phyloP scores from a whole-genome alignment of 2,329 filamentous ascomycete genomes.

The Aureobasidium leucospermi region DNA sequence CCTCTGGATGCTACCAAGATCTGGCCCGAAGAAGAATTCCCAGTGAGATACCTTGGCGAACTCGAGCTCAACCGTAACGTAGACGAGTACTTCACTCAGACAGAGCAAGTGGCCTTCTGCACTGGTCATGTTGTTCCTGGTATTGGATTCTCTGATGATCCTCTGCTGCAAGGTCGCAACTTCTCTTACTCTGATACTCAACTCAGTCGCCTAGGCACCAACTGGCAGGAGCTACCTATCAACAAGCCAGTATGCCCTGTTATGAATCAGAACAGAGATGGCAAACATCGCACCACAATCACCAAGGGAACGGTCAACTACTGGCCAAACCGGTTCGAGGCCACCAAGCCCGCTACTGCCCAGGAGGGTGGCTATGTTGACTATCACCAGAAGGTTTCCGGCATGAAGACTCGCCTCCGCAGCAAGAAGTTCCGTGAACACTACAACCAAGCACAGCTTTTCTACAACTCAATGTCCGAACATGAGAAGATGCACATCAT shows the following conservation, averaged over 20 bases:
- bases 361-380: conserved; percentile 63
- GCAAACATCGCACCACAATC: conserved; percentile 28
- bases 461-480: conserved; percentile 68
- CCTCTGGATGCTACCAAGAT: conserved; percentile 79
- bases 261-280: conserved; percentile 49
- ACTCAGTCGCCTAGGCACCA: conserved; percentile 61
- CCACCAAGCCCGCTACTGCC: conserved; percentile 53
- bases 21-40: conserved; percentile 72
- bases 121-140: conserved; percentile 73
- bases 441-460: conserved; percentile 69
- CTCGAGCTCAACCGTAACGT: conserved; percentile 72
- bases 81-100: conserved; percentile 76
- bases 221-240: conserved; percentile 71
- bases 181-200: conserved; percentile 62
- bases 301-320: conserved; percentile 68
- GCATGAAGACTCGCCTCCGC: conserved; percentile 62
- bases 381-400: conserved; percentile 56
- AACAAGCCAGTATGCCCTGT: conserved; percentile 69
- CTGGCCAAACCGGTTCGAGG: conserved; percentile 66
- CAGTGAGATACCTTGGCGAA: conserved; percentile 70
- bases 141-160: conserved; percentile 70
- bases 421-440: conserved; percentile 73
- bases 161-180: conserved; percentile 66
- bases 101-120: conserved; percentile 77
- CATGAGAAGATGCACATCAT: conserved; percentile 59